phyloP scores from a whole-genome alignment of 1,284 basidiomycete species.

The Leccinum pachyderme region DNA sequence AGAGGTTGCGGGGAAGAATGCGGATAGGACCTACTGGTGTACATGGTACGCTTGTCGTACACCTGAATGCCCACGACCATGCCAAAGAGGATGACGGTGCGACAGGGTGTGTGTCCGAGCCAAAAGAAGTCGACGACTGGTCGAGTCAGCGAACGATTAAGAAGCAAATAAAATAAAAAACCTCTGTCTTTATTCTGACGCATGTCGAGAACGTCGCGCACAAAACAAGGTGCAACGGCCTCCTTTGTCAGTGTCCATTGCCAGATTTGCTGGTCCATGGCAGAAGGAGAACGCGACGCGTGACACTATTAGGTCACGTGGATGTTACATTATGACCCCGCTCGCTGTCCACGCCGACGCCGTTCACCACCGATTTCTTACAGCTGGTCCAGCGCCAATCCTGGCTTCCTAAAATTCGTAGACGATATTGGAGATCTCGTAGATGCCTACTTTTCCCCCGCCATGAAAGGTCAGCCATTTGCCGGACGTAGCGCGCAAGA shows the following conservation, averaged over 20 bases:
- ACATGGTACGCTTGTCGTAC: constrained; percentile 58
- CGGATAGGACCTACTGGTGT: constrained; percentile 45
- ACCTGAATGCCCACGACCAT: constrained; percentile 60
- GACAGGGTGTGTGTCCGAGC: constrained; percentile 69
- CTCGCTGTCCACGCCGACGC: constrained; percentile 41
- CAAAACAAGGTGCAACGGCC: constrained; percentile 59
- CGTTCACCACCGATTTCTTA: constrained; percentile 56
- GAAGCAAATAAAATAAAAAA: constrained; percentile 9
- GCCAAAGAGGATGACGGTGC: constrained; percentile 57
- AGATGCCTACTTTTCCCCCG: constrained; percentile 37
- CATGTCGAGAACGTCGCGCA: constrained; percentile 59
- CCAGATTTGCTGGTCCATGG: constrained; percentile 35
- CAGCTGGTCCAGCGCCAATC: constrained; percentile 57
- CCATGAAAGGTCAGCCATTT: constrained; percentile 9
- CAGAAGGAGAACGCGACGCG: neutral
- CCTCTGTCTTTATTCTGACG: constrained; percentile 41
- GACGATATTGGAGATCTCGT: constrained; percentile 52
- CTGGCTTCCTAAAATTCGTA: constrained; percentile 63
- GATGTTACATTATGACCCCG: constrained; percentile 13
- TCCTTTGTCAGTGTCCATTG: constrained; percentile 63
- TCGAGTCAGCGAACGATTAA: neutral
- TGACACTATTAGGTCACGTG: constrained; percentile 10
- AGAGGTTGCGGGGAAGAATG: constrained; percentile 1
- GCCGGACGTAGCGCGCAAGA: constrained; percentile 9
- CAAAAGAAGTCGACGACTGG: constrained; percentile 59